Percentiles rank a stretch among this genome's conserved stretches.
These are phyloP conservation scores for Oxytropis ochrocephala DNA, from an alignment of 306 rosid genomes.

Conservation along the genomic window DNA sequence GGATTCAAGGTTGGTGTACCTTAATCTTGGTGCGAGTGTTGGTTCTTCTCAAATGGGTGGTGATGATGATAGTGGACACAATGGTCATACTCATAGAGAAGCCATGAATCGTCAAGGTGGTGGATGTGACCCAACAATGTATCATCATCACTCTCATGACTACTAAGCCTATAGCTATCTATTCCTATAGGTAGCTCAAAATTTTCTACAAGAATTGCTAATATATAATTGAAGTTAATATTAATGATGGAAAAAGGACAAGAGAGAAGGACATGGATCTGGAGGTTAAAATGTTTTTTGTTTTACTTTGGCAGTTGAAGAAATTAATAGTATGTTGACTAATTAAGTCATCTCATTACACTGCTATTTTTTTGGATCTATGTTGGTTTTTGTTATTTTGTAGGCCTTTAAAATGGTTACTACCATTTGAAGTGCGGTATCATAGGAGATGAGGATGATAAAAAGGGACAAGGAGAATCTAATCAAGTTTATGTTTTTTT, in stretches of 20 bases:
- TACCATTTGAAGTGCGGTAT: slow-evolving; percentile 40
- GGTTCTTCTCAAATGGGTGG: slow-evolving; percentile 60
- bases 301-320: neutral
- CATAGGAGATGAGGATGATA: slow-evolving; percentile 28
- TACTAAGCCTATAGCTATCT: slow-evolving; percentile 23
- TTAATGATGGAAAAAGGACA: neutral
- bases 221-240: neutral
- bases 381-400: neutral
- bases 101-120: slow-evolving; percentile 13
- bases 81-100: slow-evolving; percentile 30
- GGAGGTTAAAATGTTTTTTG: neutral
- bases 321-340: neutral
- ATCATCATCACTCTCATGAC: slow-evolving; percentile 56
- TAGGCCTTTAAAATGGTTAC: slow-evolving; percentile 38
- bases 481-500: neutral
- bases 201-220: neutral
- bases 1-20: slow-evolving; percentile 84
- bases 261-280: slow-evolving; percentile 3
- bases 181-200: neutral
- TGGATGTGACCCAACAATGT: slow-evolving; percentile 51
- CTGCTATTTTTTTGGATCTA: neutral
- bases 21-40: slow-evolving; percentile 90
- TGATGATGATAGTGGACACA: slow-evolving; percentile 40
- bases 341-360: slow-evolving; percentile 1
- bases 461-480: slow-evolving; percentile 31